Base-by-base conservation (phyloP, 176 grass and related monocot genomes). In the Triticum turgidum region DNA sequence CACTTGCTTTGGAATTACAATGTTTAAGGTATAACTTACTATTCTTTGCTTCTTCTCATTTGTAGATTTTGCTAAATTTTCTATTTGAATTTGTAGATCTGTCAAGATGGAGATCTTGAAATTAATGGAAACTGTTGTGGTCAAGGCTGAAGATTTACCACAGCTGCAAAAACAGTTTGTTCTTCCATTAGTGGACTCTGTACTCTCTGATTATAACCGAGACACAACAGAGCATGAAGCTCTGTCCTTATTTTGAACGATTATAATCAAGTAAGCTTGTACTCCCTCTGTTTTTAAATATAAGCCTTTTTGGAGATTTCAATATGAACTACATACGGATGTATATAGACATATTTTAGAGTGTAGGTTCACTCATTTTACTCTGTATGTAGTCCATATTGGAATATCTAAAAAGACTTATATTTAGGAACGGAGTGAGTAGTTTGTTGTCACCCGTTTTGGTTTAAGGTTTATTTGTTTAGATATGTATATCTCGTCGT, bases 201-300 rank as follows among this genome's bases (percentile, higher is more conserved):
- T 98, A 12, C 91, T 98, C 29, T 89, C 80, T 59, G 95, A 98
- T 80, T 98, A 98, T 82, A 83, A 89, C 54, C 95, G 92, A 56
- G 93, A 98, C 72, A 93, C 95, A 12, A 95, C 91, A 85, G 95
- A 98, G 86, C 95, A 92, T 66, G 95, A 98, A 98, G 95, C 93
- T n/a, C 80, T 98, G 51, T 98, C 95, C 15, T 64, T 98, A 15
- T 98, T 90, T 64, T 91, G 89, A 9, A 98, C 95, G 9, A 98
- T 98, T 69, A 98, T 98, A 82, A 98, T 95, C 89, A 42, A 42
- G 39, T 42, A 42, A 42, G 39, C 39, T 42, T 42, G 39, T 42
- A 42, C 39, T 42, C 39, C 39, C 39, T 42, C 39, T 2, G 2
- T 42, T 42, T 42, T 42, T 42, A 42, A 42, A 42, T 42, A 42